Evolutionary conservation across 75 land plant species (phyloP), one percentile per base, ranked within the genome.

Genomic region (Azolla pinnata): DNA sequence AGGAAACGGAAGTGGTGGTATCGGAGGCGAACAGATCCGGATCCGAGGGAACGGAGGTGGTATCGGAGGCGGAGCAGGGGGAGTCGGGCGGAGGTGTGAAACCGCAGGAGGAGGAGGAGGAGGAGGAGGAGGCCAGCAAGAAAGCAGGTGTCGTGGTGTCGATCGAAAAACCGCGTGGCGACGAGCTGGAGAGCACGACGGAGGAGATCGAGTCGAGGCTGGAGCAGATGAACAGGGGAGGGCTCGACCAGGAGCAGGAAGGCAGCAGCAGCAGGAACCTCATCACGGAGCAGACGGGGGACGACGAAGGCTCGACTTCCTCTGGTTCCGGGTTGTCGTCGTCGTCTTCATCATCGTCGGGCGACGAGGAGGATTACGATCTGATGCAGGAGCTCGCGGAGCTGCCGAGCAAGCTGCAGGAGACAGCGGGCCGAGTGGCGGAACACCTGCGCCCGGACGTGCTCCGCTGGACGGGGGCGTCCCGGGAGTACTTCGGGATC

Each of bases 321-420:
- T n/a, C n/a, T n/a, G n/a, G n/a, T n/a, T n/a, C n/a, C n/a, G n/a
- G n/a, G n/a, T n/a, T n/a, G n/a, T n/a, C n/a, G n/a, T n/a, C n/a
- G n/a, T n/a, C n/a, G n/a, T n/a, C n/a, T 20, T 23, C 30, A 2
- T 30, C 19, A 2, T 12, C 17, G 3, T 33, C 8, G 10, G 58
- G 23, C 65, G 30, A 17, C 5, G 66, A 47, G 28, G 68, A 59
- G 12, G 74, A 84, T 14, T 77, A 79, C 0, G 85, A 84, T 57
- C 53, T 81, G 5, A 67, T 84, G 16, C 46, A 76, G 1, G 88
- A 75, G n/a, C 65, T 88, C 69, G 44, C 65, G 48, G 88, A 79
- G 29, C 75, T 84, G 20, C 79, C 86, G 19, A 35, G 61, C 29
- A 81, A 78, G 29, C 60, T 83, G 47, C 80, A 78, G 24, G 48